Evolutionary conservation across 2,329 filamentous ascomycete genomes (phyloP).

Genomic region (Penicillium sp.): DNA sequence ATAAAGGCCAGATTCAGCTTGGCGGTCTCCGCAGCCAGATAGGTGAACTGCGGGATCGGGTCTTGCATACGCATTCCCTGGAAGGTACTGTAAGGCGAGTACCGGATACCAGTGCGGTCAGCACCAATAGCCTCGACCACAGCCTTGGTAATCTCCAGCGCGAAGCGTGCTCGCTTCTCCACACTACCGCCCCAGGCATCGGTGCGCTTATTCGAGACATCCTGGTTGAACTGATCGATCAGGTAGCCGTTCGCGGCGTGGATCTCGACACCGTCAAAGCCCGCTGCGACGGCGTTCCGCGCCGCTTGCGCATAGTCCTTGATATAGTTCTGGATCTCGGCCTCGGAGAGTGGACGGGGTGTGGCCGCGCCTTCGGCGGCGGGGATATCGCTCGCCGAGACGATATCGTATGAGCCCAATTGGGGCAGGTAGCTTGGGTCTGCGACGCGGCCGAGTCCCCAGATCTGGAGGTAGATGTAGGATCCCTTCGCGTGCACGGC

Average conservation of each 20-base stretch:
- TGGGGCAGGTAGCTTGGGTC: slow-evolving; percentile 35
- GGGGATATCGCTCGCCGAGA: slow-evolving; percentile 29
- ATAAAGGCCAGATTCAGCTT: slow-evolving; percentile 62
- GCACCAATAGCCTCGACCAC: slow-evolving; percentile 51
- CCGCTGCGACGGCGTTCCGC: slow-evolving; percentile 58
- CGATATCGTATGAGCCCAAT: slow-evolving; percentile 15
- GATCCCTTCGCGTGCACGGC: slow-evolving; percentile 66
- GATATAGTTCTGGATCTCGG: slow-evolving; percentile 51
- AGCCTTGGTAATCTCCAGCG: slow-evolving; percentile 54
- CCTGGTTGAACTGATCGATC: slow-evolving; percentile 57
- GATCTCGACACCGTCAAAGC: slow-evolving; percentile 58
- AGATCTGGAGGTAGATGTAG: slow-evolving; percentile 67
- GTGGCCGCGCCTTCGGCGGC: slow-evolving; percentile 27
- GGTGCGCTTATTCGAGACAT: slow-evolving; percentile 51
- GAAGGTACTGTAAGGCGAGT: slow-evolving; percentile 51
- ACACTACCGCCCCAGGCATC: slow-evolving; percentile 57
- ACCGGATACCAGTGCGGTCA: slow-evolving; percentile 50
- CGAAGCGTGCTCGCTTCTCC: slow-evolving; percentile 58
- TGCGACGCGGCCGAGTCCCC: slow-evolving; percentile 63
- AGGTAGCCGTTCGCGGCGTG: slow-evolving; percentile 57
- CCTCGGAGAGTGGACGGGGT: slow-evolving; percentile 38
- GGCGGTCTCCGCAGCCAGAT: slow-evolving; percentile 59
- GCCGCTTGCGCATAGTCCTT: slow-evolving; percentile 51
- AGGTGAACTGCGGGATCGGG: slow-evolving; percentile 65
- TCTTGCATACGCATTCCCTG: slow-evolving; percentile 63